Evolutionary conservation across 257 asterid species (phyloP).

Genomic region (Jaltomata sinuosa): DNA sequence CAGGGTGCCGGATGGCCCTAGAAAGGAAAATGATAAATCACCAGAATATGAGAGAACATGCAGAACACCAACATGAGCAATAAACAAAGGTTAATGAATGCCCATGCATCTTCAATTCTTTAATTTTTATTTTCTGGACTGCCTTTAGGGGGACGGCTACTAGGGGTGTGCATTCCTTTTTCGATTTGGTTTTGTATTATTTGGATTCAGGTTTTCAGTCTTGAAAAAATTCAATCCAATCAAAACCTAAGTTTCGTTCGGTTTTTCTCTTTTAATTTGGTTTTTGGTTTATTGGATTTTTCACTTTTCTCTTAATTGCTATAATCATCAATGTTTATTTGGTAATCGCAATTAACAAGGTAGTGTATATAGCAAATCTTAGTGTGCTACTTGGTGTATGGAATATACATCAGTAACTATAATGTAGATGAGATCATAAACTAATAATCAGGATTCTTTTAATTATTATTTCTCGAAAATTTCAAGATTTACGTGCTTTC

Average conservation of each 20-base stretch:
- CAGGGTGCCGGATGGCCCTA: slow-evolving; percentile 98
- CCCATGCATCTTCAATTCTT: background rate
- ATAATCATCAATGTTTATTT: background rate
- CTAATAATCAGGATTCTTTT: background rate
- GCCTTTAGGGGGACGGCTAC: background rate
- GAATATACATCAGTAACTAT: background rate
- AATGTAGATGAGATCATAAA: background rate
- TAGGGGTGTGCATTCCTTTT: background rate
- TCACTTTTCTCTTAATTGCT: background rate
- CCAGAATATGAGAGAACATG: background rate
- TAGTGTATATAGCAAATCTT: background rate
- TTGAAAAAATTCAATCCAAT: background rate
- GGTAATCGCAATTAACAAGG: background rate
- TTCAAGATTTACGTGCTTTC: background rate
- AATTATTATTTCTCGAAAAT: background rate
- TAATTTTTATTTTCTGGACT: background rate
- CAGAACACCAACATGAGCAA: background rate
- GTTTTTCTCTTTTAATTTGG: background rate
- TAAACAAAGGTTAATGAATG: background rate
- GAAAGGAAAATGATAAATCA: slow-evolving; percentile 8
- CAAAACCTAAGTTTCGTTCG: background rate
- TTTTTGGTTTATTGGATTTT: background rate
- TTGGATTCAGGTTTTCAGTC: background rate
- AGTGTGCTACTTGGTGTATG: background rate
- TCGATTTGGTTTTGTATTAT: background rate